phyloP scores from a whole-genome alignment of 805 yeast species.

The Maudiozyma turicensis region DNA sequence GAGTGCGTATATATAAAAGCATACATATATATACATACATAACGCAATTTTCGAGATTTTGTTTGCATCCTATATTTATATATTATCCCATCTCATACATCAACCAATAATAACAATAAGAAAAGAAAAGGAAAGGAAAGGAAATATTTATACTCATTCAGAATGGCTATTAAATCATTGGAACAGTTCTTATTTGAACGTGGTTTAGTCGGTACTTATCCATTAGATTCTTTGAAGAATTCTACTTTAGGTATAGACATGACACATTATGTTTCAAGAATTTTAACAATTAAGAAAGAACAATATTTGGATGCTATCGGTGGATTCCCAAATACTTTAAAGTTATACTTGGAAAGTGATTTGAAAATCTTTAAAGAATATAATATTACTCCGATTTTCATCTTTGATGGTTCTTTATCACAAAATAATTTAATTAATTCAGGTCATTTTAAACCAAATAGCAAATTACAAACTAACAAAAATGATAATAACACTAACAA shows the following conservation, averaged over 20 bases:
- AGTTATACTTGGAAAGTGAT: constrained; percentile 49
- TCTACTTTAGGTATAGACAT: constrained; percentile 78
- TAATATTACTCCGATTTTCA: constrained; percentile 69
- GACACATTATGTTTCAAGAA: constrained; percentile 60
- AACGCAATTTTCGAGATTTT: too few species aligned
- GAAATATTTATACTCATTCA: too few species aligned
- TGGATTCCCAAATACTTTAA: constrained; percentile 62
- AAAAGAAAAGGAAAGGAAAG: too few species aligned
- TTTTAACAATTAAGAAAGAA: constrained; percentile 54
- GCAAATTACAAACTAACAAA: background rate
- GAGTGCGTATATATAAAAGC: too few species aligned
- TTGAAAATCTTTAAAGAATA: constrained; percentile 48
- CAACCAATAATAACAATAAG: too few species aligned
- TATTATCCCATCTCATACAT: too few species aligned
- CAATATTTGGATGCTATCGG: constrained; percentile 69
- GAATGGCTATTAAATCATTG: constrained; percentile 41
- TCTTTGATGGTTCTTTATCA: constrained; percentile 57
- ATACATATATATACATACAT: too few species aligned
- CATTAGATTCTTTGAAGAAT: constrained; percentile 55
- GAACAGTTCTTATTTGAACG: constrained; percentile 64
- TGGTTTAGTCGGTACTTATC: constrained; percentile 47
- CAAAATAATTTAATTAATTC: constrained; percentile 27
- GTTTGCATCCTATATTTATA: too few species aligned
- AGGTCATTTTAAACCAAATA: constrained; percentile 15
- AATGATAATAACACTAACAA: background rate